Evolutionary conservation across 176 grass and related monocot genomes (phyloP), one percentile per base, ranked within the genome.

Genomic region (Musa schizocarpa): DNA sequence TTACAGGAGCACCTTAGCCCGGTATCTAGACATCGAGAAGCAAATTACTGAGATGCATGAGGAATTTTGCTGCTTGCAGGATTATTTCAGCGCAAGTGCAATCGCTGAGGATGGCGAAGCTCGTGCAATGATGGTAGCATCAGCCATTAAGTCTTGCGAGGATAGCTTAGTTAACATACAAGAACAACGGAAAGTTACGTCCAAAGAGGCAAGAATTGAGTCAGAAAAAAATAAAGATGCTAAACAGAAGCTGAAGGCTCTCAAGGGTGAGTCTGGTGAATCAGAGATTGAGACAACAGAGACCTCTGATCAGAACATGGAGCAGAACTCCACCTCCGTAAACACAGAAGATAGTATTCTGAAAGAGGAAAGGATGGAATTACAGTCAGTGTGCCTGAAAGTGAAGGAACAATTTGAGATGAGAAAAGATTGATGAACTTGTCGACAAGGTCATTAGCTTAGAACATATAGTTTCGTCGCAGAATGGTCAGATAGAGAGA

Each of bases 41-140:
- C 77, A 97, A 19, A 77, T 90, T 29, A 82, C 66, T 22, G 82
- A 87, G 72, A 65, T 91, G 74, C 88, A 98, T 56, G 88, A 87
- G 50, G 84, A 98, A 50, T 81, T 93, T 62, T 88, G 85, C 80
- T 81, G 77, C 71, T 85, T 93, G 82, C 88, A 89, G 86, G 90
- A 98, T 85, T 78, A 80, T 53, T 93, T 91, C 56, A 87, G 78
- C 72, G 85, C 84, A 12, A 82, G 84, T 25, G 73, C 88, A 0
- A 68, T 74, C 25, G 93, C 93, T 65, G 94, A 98, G 85, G 90
- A 93, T 78, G 87, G 91, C 9, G 94, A 98, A 65, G 90, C 94
- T 23, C 88, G 90, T 52, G 90, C 88, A 12, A 80, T 93, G 69
- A 98, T 98, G 94, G 86, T 86, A 85, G 84, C 90, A 62, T 79